Evolutionary conservation across 768 basidiomycete genomes (phyloP).

Genomic region (Amanita polypyramis): DNA sequence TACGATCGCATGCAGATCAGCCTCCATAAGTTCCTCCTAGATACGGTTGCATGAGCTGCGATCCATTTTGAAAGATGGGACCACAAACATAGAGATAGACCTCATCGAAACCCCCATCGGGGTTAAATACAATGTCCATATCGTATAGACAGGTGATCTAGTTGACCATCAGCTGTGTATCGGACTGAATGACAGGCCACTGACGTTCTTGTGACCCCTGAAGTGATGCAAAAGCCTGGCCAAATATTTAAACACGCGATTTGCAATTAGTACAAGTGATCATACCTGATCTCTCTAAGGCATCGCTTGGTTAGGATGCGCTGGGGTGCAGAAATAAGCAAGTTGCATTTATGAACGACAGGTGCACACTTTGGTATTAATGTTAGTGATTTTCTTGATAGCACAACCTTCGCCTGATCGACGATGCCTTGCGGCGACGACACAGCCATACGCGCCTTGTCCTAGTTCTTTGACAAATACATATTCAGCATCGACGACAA

Average conservation of each 20-base stretch:
- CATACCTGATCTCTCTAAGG: conserved; percentile 79
- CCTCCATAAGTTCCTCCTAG: conserved; percentile 99
- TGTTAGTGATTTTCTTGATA: conserved; percentile 95
- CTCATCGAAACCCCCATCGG: conserved; percentile 89
- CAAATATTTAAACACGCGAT: conserved; percentile 10
- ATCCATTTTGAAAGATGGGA: conserved; percentile 3
- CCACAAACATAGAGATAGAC: conserved; percentile 80
- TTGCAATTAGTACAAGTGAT: not conserved
- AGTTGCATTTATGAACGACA: not conserved
- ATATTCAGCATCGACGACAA: conserved; percentile 83
- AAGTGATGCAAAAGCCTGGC: conserved; percentile 89
- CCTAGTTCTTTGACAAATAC: conserved; percentile 96
- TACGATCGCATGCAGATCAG: conserved; percentile 97
- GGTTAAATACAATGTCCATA: conserved; percentile 95
- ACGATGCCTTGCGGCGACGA: conserved; percentile 77
- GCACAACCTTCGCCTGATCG: conserved; percentile 82
- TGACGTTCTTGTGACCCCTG: conserved; percentile 96
- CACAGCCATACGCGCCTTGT: conserved; percentile 91
- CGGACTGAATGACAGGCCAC: conserved; percentile 14
- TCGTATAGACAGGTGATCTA: conserved; percentile 97
- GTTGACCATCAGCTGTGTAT: conserved; percentile 12
- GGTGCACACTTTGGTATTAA: conserved; percentile 65
- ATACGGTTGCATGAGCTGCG: conserved; percentile 5
- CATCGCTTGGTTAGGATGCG: conserved; percentile 96
- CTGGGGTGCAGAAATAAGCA: conserved; percentile 25